A percentile compares a stretch with the other conserved stretches of the same genome.
Evolutionary conservation across 352 stramenopile species (phyloP).

Genomic region (Blastocystis sp.): DNA sequence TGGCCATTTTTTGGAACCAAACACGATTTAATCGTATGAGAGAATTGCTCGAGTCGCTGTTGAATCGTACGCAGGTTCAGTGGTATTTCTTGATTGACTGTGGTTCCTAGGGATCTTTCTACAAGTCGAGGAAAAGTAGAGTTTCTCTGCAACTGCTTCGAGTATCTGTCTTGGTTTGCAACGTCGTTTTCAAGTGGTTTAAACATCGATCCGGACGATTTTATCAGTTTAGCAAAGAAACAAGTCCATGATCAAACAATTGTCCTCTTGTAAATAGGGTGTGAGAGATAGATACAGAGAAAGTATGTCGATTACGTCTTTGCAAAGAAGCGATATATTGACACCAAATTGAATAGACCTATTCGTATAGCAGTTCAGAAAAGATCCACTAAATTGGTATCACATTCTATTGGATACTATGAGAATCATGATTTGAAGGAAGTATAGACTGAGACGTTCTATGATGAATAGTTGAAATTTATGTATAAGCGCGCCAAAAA

Average conservation of each 20-base stretch:
- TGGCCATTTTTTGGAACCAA: neutral
- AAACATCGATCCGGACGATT: neutral
- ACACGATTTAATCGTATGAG: neutral
- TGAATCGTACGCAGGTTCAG: neutral
- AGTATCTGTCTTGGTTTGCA: neutral
- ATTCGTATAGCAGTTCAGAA: neutral
- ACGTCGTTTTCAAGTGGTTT: neutral
- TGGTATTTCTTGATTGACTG: neutral
- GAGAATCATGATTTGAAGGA: neutral
- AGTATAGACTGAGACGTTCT: neutral
- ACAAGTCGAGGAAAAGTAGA: neutral
- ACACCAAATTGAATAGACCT: neutral
- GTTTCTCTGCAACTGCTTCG: neutral
- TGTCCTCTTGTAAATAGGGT: neutral
- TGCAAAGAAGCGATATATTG: neutral
- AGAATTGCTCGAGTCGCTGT: neutral
- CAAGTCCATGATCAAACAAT: neutral
- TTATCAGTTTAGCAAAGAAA: neutral
- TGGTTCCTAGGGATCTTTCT: neutral
- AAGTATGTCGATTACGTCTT: neutral
- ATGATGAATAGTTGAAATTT: neutral
- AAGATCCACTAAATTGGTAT: neutral
- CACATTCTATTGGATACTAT: neutral
- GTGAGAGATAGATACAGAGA: neutral
- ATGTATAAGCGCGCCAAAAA: conserved; percentile 32